Base-by-base conservation (phyloP, 2,329 filamentous ascomycete species). In the Cladosporium cucumerinum region DNA sequence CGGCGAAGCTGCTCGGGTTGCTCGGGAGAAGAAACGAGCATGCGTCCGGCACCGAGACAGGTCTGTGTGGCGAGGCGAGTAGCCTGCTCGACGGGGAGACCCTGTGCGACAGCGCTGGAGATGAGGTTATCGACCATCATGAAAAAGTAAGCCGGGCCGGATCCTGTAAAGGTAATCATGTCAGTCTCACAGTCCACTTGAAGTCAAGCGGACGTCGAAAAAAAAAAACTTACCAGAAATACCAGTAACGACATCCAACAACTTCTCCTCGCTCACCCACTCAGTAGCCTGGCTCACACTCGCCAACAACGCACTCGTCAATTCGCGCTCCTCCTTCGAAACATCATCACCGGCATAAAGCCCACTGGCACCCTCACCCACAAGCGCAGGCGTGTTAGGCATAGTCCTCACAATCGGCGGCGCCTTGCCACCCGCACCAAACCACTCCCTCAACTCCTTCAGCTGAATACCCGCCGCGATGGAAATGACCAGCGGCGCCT, bases 111-210 rank as follows among this genome's bases (percentile, higher is more conserved):
- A 3, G 69, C 70, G 39, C 69, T 71, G n/a, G 69, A 65, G 23
- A 72, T 64, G 14, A 72, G 66, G 58, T 72, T 69, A 67, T 72
- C 71, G n/a, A 71, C 70, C 66, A 72, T 70, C 48, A 69, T 69
- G 60, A 72, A 72, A 67, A 70, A 70, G 61, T 71, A 69, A 28
- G 69, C 70, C 7, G 70, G 71, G 21, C 70, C 70, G 26, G 60
- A 62, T 21, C 60, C 60, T 62, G 34, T 18, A 10, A 23, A 18
- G 34, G 26, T 3, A 26, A 14, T 21, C 3, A 8, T 46, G 55
- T 58, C 23, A 58, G 55, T 25, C 21, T 14, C 2, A 5, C 25
- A 21, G 14, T 46, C 34, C 23, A 32, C 12, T 54, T 12, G 23
- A 12, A 4, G 5, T 7, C 32, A 30, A 55, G 11, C 11, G 46